Conservation (phyloP, 257 asterid genomes). For the Solanum clarkiae region DNA sequence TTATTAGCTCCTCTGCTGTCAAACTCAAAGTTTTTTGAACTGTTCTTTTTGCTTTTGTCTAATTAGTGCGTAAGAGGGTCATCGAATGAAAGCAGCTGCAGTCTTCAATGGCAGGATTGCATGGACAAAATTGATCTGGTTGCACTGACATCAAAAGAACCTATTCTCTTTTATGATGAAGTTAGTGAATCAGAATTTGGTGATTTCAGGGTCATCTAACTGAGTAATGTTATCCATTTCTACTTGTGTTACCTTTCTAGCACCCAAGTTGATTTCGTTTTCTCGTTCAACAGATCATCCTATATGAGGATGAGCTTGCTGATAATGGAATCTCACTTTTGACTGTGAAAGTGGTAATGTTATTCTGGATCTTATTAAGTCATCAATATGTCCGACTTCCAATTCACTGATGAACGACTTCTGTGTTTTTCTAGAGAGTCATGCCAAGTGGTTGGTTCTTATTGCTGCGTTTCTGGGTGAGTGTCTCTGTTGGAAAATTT, state of each 20-base stretch:
- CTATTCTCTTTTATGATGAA: constrained; percentile 95
- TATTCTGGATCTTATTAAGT: constrained; percentile 5
- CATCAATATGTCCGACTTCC: background rate
- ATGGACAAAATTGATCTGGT: constrained; percentile 67
- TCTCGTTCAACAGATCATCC: constrained; percentile 43
- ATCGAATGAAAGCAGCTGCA: constrained; percentile 24
- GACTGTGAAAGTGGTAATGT: constrained; percentile 88
- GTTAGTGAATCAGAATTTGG: constrained; percentile 24
- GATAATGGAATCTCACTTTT: constrained; percentile 92
- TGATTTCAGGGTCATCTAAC: constrained; percentile 7
- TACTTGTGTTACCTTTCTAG: background rate
- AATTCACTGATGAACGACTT: constrained; percentile 7
- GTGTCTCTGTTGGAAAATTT: constrained; percentile 14
- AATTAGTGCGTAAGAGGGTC: constrained; percentile 41
- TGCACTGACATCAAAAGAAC: constrained; percentile 77
- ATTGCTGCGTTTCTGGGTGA: constrained; percentile 95
- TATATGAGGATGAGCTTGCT: constrained; percentile 98
- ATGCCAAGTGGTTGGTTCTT: constrained; percentile 98
- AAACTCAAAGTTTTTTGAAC: background rate
- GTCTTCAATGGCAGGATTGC: constrained; percentile 68
- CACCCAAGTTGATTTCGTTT: background rate
- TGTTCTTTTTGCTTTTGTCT: constrained; percentile 20
- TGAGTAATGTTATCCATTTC: constrained; percentile 3
- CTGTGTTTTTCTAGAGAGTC: constrained; percentile 68
- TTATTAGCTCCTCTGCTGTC: background rate